A percentile compares a stretch with the other conserved stretches of the same genome.
Conservation (phyloP, 768 basidiomycete genomes). For the Asterophora parasitica region DNA sequence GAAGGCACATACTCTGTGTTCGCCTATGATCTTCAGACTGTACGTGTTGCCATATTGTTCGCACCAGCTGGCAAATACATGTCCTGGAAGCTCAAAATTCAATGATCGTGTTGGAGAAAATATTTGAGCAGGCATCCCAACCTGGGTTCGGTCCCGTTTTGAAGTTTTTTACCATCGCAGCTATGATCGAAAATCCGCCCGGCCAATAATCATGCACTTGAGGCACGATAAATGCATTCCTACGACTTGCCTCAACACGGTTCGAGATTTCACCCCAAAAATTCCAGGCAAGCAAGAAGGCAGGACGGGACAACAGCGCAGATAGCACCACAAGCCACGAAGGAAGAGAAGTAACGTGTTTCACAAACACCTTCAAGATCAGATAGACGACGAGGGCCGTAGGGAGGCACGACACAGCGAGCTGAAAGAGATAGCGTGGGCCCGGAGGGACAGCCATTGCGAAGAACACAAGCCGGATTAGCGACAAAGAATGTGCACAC, state of each 20-base stretch:
- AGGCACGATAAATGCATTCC: slow-evolving; percentile 30
- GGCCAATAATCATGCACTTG: slow-evolving; percentile 29
- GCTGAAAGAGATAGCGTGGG: slow-evolving; percentile 4
- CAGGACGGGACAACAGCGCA: slow-evolving; percentile 6
- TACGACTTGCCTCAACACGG: neutral
- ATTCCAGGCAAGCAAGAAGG: neutral
- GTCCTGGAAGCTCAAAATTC: slow-evolving; percentile 17
- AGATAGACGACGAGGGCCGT: slow-evolving; percentile 1
- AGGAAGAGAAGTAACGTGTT: slow-evolving; percentile 3
- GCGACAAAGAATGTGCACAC: neutral
- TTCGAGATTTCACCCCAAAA: neutral
- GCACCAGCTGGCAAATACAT: slow-evolving; percentile 22
- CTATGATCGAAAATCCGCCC: slow-evolving; percentile 30
- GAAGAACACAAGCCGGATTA: neutral
- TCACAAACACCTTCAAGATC: slow-evolving; percentile 2
- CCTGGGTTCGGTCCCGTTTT: slow-evolving; percentile 27
- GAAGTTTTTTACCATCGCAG: slow-evolving; percentile 18
- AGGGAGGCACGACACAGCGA: slow-evolving; percentile 1
- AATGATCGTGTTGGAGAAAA: too few species aligned
- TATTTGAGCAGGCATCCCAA: slow-evolving; percentile 10
- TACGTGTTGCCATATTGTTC: slow-evolving; percentile 21
- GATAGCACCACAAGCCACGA: neutral
- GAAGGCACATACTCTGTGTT: slow-evolving; percentile 25
- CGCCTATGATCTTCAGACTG: slow-evolving; percentile 23
- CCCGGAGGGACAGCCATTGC: slow-evolving; percentile 10